phyloP scores from a whole-genome alignment of 2,329 filamentous ascomycete genomes.

The Phialophora expanda region DNA sequence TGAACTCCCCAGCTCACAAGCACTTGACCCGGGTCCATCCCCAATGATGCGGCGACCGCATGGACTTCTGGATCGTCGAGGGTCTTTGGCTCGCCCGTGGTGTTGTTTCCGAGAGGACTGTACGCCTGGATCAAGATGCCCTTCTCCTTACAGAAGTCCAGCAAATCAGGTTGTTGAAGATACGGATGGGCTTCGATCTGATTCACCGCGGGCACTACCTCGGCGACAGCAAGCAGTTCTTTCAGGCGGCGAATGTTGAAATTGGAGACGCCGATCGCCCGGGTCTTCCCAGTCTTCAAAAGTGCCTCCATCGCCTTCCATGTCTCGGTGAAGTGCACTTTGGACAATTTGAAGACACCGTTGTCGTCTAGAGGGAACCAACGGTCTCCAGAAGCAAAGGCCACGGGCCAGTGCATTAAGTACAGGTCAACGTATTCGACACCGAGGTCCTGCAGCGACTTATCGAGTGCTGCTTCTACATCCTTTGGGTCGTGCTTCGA shows the following conservation, averaged over 20 bases:
- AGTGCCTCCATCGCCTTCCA: conserved; percentile 71
- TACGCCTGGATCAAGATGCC: conserved; percentile 62
- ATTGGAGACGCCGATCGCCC: conserved; percentile 65
- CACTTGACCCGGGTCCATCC: conserved; percentile 62
- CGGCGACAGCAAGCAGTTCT: conserved; percentile 62
- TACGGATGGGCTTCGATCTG: conserved; percentile 84
- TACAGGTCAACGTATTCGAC: conserved; percentile 72
- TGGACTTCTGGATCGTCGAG: conserved; percentile 67
- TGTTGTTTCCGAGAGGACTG: conserved; percentile 67
- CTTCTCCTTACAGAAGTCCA: conserved; percentile 55
- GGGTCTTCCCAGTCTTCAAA: conserved; percentile 59
- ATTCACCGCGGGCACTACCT: conserved; percentile 70
- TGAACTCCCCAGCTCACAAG: conserved; percentile 62
- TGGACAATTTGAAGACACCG: conserved; percentile 36
- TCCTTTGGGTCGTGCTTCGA: conserved; percentile 30
- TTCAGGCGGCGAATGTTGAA: conserved; percentile 61
- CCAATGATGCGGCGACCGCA: conserved; percentile 67
- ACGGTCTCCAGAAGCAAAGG: conserved; percentile 45
- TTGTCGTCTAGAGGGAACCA: conserved; percentile 54
- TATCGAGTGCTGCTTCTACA: conserved; percentile 55
- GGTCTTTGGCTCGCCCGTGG: conserved; percentile 66
- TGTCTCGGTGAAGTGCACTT: conserved; percentile 53
- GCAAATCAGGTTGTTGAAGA: conserved; percentile 59
- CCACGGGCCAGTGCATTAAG: conserved; percentile 48
- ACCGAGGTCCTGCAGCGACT: conserved; percentile 64